Evolutionary conservation across 2,329 filamentous ascomycete genomes (phyloP).

Genomic region (Xylaria sp.): DNA sequence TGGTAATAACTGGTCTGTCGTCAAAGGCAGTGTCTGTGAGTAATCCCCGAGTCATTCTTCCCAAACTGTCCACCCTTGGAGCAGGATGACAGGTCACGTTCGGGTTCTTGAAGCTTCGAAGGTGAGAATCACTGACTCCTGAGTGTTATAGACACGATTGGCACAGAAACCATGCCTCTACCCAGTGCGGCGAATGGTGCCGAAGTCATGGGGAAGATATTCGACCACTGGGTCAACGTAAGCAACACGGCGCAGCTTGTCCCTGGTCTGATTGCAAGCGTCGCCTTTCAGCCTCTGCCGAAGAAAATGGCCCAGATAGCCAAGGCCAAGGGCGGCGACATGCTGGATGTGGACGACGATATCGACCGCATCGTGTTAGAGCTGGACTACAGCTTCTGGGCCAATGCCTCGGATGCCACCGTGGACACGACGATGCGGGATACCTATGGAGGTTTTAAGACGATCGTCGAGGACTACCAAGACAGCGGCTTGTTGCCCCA

Average conservation of each 20-base stretch:
- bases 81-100: neutral
- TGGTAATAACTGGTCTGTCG: conserved; percentile 55
- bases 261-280: conserved; percentile 48
- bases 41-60: neutral
- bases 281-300: conserved; percentile 55
- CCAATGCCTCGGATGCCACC: conserved; percentile 44
- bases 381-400: conserved; percentile 56
- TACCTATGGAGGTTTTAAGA: conserved; percentile 51
- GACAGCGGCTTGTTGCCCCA: conserved; percentile 49
- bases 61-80: neutral
- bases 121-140: neutral
- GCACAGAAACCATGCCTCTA: conserved; percentile 53
- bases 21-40: conserved; percentile 49
- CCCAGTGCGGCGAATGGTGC: conserved; percentile 45
- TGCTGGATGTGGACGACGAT: conserved; percentile 54
- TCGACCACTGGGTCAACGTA: conserved; percentile 51
- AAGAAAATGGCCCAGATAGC: conserved; percentile 51
- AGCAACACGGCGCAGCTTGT: conserved; percentile 43
- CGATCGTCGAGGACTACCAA: conserved; percentile 49
- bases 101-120: neutral
- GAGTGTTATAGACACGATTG: conserved; percentile 47
- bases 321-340: conserved; percentile 51
- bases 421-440: conserved; percentile 53
- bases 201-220: conserved; percentile 49
- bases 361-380: conserved; percentile 57